Base-by-base conservation (phyloP, 2,329 filamentous ascomycete species). In the Penicillium sp. region DNA sequence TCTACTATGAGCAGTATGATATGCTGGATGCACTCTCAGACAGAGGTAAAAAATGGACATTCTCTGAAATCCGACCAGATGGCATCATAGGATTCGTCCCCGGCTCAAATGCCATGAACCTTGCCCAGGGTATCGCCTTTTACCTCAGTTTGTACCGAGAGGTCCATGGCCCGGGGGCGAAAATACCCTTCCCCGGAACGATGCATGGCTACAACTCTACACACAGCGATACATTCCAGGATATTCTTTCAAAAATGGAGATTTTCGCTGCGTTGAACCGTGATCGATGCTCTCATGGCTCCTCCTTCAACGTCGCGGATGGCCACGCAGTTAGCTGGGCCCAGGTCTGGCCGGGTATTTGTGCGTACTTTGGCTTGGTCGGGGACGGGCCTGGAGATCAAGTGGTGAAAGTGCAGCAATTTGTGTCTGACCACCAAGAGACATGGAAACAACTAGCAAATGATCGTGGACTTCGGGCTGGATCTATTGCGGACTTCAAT, bases 41-140 rank as follows among this genome's bases (percentile, higher is more conserved):
- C 39, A 60, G 59, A 41, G 58, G 48, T 21, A 61, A 58, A 52
- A 61, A 29, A 24, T 72, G 56, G 71, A 68, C 59, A n/a, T 70
- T 64, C 41, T 60, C 66, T 1, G 71, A 72, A 36, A 67, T 73
- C 38, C 63, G 65, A 14, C 65, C 65, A 1, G 64, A 67, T 21
- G 62, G 48, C 0, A 68, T 69, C 32, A 55, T 68, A 2, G 66
- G 66, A 1, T 69, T 68, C 41, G 60, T 55, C 1, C 65, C 66
- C 3, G 52, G 52, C 0, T 49, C 24, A 1, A 68, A 67, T 40
- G 55, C 52, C 3, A 67, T 67, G 63, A 63, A 65, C 36, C 48
- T 67, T 13, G 64, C 57, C 3, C 43, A 63, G 29, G 61, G 56
- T 2, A 53, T 68, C 32, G 66, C 57, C 1, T 53, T 62, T 14